phyloP scores from a whole-genome alignment of 768 basidiomycete genomes.

The Tylopilus balloui region DNA sequence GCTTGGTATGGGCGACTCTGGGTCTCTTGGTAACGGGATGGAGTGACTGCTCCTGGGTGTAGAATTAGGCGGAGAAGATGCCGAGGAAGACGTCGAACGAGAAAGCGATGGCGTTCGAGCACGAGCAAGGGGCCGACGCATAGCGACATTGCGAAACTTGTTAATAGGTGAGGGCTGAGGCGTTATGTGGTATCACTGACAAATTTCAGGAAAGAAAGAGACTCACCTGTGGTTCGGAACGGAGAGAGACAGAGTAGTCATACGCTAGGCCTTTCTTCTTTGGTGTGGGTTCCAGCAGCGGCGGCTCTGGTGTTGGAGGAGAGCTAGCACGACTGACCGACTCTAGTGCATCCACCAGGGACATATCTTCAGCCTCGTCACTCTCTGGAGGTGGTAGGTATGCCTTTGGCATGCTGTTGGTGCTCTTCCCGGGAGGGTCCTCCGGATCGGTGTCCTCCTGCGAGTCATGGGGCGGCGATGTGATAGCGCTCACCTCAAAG shows the following conservation, averaged over 20 bases:
- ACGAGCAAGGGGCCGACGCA: conserved; percentile 48
- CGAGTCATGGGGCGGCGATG: conserved; percentile 42
- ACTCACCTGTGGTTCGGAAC: conserved; percentile 57
- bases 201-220: background rate
- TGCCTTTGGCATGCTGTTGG: conserved; percentile 49
- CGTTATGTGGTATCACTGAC: background rate
- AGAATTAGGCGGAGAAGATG: conserved; percentile 56
- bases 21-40: conserved; percentile 34
- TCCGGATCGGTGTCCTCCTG: conserved; percentile 36
- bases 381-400: conserved; percentile 48
- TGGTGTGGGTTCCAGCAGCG: conserved; percentile 37
- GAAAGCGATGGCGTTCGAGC: conserved; percentile 66
- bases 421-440: conserved; percentile 39
- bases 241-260: conserved; percentile 57
- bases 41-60: conserved; percentile 59
- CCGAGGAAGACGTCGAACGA: conserved; percentile 48
- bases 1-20: conserved; percentile 47
- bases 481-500: conserved; percentile 58
- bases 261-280: conserved; percentile 45
- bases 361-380: conserved; percentile 41
- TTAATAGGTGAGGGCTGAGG: conserved; percentile 58
- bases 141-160: conserved; percentile 58
- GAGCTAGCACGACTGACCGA: conserved; percentile 54
- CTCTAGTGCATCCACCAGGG: conserved; percentile 54
- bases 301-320: conserved; percentile 37